phyloP scores from a whole-genome alignment of 2,329 filamentous ascomycete genomes.

The Mycosphaerelloides madeirae region DNA sequence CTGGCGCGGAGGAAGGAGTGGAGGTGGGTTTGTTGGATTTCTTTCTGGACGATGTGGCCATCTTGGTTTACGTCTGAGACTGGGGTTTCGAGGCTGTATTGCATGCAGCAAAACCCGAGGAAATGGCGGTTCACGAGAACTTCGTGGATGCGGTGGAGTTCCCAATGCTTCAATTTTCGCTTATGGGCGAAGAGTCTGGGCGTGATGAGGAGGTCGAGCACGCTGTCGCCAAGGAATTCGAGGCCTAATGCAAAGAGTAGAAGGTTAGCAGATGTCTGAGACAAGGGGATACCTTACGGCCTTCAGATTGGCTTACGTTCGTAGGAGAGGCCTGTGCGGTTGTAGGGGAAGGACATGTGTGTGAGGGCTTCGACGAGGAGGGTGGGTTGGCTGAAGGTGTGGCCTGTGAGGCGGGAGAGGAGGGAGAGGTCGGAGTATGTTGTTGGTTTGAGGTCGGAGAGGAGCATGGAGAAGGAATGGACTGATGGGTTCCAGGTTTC shows the following conservation, averaged over 20 bases:
- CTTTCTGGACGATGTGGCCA: slow-evolving; percentile 2
- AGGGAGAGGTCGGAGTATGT: slow-evolving; percentile 41
- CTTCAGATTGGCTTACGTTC: no score
- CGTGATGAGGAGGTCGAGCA: slow-evolving; percentile 75
- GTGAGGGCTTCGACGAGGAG: slow-evolving; percentile 77
- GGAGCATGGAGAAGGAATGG: slow-evolving; percentile 11
- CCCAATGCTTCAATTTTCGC: slow-evolving; percentile 45
- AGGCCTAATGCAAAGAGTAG: no score
- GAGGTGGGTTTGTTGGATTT: slow-evolving; percentile 11
- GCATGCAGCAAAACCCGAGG: slow-evolving; percentile 70
- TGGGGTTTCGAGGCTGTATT: slow-evolving; percentile 41
- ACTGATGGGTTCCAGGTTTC: slow-evolving; percentile 24
- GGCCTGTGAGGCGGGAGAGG: slow-evolving; percentile 64
- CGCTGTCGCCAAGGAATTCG: slow-evolving; percentile 81
- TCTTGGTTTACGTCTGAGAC: slow-evolving; percentile 20
- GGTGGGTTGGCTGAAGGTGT: slow-evolving; percentile 63
- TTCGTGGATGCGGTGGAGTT: slow-evolving; percentile 73
- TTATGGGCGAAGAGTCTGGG: slow-evolving; percentile 54
- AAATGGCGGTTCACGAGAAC: slow-evolving; percentile 77
- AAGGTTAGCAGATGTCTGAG: no score
- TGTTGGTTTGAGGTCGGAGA: slow-evolving; percentile 44
- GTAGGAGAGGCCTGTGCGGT: slow-evolving; percentile 49
- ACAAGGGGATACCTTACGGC: no score
- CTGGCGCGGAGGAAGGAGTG: slow-evolving; percentile 31
- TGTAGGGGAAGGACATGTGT: slow-evolving; percentile 48